These are phyloP conservation scores for Pisolithus orientalis DNA, from an alignment of 768 basidiomycete genomes.

Conservation along the genomic window DNA sequence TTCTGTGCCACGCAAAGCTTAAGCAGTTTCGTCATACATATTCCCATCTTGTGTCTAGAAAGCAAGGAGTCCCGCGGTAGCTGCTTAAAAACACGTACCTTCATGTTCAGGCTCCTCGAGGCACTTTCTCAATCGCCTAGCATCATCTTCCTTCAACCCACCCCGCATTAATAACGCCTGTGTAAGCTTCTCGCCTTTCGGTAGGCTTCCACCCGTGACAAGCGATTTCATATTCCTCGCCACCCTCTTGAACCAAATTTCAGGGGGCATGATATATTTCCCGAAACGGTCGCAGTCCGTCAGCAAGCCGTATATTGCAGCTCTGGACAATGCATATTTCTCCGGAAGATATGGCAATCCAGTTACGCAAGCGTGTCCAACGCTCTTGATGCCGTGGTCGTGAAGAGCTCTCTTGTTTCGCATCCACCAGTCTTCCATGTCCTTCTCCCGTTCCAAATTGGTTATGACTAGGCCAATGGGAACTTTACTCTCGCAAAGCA, in stretches of 20 bases:
- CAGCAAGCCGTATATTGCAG: background rate
- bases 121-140: background rate
- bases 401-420: background rate
- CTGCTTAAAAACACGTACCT: background rate
- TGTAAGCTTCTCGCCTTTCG: background rate
- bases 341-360: background rate
- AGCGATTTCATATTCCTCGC: background rate
- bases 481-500: constrained; percentile 7
- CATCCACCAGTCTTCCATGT: constrained; percentile 28
- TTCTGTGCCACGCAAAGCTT: too few species aligned
- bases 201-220: background rate
- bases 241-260: background rate
- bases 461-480: constrained; percentile 14
- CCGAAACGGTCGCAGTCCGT: background rate
- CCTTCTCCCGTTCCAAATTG: constrained; percentile 12
- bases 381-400: background rate
- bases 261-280: background rate
- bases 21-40: too few species aligned
- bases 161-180: background rate
- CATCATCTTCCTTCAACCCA: background rate
- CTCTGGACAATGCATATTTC: background rate
- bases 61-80: too few species aligned
- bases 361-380: background rate
- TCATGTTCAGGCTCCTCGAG: background rate
- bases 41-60: too few species aligned